These are phyloP conservation scores for Tetradesmus lagerheimii DNA, from an alignment of 139 green algal species.

Conservation along the genomic window DNA sequence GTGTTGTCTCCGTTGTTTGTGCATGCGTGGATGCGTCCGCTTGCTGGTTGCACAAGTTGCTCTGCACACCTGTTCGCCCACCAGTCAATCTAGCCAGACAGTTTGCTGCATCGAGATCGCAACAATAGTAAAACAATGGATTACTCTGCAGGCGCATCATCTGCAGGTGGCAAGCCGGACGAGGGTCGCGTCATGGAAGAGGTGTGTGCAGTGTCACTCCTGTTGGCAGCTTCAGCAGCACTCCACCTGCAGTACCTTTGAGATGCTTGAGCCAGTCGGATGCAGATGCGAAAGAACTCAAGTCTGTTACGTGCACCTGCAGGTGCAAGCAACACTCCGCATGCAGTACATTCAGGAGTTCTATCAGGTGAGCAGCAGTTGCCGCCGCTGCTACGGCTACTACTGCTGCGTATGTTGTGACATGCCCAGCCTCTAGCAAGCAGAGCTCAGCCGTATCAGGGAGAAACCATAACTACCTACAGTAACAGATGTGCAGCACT, in stretches of 20 bases:
- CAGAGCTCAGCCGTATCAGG: too few species aligned
- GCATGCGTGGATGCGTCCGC: too few species aligned
- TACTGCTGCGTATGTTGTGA: conserved; percentile 32
- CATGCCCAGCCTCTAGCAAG: too few species aligned
- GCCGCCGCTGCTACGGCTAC: background rate
- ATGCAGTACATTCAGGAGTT: conserved; percentile 70
- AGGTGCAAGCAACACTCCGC: conserved; percentile 62
- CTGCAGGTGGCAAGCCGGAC: conserved; percentile 15
- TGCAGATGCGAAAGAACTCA: too few species aligned
- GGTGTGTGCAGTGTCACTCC: background rate
- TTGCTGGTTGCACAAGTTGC: too few species aligned
- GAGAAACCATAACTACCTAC: too few species aligned
- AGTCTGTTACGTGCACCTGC: too few species aligned
- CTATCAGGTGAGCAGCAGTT: conserved; percentile 58
- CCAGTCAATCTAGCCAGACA: background rate
- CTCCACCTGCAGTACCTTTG: background rate
- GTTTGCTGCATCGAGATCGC: background rate
- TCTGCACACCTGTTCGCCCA: background rate
- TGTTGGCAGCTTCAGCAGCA: background rate
- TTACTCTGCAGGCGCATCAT: background rate
- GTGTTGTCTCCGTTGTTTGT: too few species aligned
- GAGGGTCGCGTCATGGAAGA: conserved; percentile 44
- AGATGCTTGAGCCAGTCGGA: background rate
- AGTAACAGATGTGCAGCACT: too few species aligned
- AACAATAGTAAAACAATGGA: background rate